Percentiles rank a stretch among this genome's conserved stretches.
phyloP scores from a whole-genome alignment of 768 basidiomycete species.

The Trametes cinnabarina region DNA sequence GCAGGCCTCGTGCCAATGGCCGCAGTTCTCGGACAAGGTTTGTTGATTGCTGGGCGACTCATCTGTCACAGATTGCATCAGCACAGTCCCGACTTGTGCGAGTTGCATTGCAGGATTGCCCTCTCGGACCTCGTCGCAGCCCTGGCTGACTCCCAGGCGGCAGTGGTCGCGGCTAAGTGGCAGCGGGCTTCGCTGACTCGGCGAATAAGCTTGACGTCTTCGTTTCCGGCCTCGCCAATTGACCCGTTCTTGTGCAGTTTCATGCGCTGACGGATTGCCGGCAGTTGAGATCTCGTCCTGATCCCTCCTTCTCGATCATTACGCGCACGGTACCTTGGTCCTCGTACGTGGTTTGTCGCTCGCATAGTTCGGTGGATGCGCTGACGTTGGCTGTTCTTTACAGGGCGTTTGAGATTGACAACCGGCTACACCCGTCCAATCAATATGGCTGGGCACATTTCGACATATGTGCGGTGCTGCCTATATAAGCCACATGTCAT shows the following conservation, averaged over 20 bases:
- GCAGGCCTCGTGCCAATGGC: background rate
- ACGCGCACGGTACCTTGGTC: background rate
- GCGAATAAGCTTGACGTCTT: constrained; percentile 11
- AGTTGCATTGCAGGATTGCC: constrained; percentile 8
- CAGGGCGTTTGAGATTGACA: constrained; percentile 21
- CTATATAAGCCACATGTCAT: constrained; percentile 12
- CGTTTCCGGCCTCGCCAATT: constrained; percentile 2
- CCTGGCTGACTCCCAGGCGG: constrained; percentile 10
- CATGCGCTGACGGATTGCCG: constrained; percentile 2
- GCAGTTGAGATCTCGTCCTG: constrained; percentile 12
- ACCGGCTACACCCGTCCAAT: constrained; percentile 16
- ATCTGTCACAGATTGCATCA: constrained; percentile 13
- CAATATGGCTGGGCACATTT: constrained; percentile 16
- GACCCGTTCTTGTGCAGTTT: constrained; percentile 6
- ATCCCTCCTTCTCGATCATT: constrained; percentile 11
- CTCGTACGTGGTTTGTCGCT: constrained; percentile 4
- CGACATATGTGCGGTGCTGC: constrained; percentile 4
- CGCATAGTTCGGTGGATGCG: constrained; percentile 4
- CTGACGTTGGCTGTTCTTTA: constrained; percentile 17
- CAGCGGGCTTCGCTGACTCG: constrained; percentile 18
- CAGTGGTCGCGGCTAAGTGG: background rate
- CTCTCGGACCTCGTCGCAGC: background rate
- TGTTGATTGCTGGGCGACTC: constrained; percentile 12
- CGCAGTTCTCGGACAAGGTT: constrained; percentile 19
- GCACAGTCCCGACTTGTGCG: constrained; percentile 8